Evolutionary conservation across 2,329 filamentous ascomycete species (phyloP), one percentile per base, ranked within the genome.

Genomic region (Sclerotinia glacialis): DNA sequence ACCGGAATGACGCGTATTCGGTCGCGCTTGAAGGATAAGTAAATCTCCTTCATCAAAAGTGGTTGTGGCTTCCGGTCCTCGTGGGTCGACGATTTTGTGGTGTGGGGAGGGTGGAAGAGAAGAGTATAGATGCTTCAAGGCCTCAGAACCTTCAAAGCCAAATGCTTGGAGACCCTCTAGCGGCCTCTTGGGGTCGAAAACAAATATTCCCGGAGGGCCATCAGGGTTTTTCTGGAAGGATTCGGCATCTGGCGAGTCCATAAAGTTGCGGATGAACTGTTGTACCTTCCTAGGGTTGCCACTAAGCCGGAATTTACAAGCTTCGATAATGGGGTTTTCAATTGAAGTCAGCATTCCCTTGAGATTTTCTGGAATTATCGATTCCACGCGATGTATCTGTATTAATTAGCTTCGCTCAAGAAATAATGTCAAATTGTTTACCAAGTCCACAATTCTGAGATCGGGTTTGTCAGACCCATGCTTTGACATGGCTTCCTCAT

Each of bases 401-500:
- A 75, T 70, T 8, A 69, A 70, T 78, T 71, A 78, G 72, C 34
- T 40, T 42, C 1, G 52, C 5, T 7, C 28, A 40, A 28, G 2
- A 8, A 16, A 7, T 52, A 3, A 2, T 6, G 76, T 18, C 0
- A 18, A 16, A 12, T 26, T 18, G 3, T 81, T 63, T 76, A 91
- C 88, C 74, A 85, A 79, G 34, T 87, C 88, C 1, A 86, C 85
- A 47, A 93, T 89, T 23, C 95, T 86, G 12, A 94, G 79, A 75
- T 99, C 95, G 5, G 95, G 95, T 77, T 99, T 99, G 78, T 99
- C 95, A 5, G 87, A 90, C 14, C 95, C 95, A 74, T 93, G 96
- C 3, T 79, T 81, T 1, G 83, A 80, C 88, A 99, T 98, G 23
- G 89, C 90, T 49, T 90, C 82, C 42, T 89, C 78, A 74, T 98